phyloP scores from a whole-genome alignment of 495 filamentous ascomycete species.

The Penicillium silybi region DNA sequence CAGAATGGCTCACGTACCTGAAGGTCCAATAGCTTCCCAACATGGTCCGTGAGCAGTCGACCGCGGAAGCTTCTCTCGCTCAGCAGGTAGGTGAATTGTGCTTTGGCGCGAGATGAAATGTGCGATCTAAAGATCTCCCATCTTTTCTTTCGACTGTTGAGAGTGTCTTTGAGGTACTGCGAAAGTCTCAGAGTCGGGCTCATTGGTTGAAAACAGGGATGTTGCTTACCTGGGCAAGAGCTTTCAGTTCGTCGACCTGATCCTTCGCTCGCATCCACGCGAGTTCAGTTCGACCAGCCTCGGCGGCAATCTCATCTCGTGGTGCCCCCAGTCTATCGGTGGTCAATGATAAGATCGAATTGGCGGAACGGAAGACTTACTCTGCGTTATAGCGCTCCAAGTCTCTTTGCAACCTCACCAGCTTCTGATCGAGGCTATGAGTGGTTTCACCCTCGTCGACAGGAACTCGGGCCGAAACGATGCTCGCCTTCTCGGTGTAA shows the following conservation, averaged over 20 bases:
- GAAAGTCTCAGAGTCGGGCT: background rate
- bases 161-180: constrained; percentile 58
- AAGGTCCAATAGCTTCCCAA: constrained; percentile 66
- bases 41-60: constrained; percentile 72
- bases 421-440: constrained; percentile 58
- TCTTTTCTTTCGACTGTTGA: constrained; percentile 65
- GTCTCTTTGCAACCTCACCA: constrained; percentile 55
- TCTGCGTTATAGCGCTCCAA: constrained; percentile 45
- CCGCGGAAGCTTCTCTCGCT: constrained; percentile 87
- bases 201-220: background rate
- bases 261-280: constrained; percentile 40
- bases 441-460: constrained; percentile 67
- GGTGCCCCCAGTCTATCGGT: constrained; percentile 57
- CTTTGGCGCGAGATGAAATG: constrained; percentile 78
- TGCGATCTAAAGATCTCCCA: constrained; percentile 77
- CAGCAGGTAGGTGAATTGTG: constrained; percentile 82
- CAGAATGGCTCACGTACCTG: constrained; percentile 44
- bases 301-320: constrained; percentile 59
- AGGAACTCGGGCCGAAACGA: constrained; percentile 56
- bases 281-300: constrained; percentile 40
- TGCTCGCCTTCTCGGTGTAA: constrained; percentile 54
- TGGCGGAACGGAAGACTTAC: constrained; percentile 30
- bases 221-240: constrained; percentile 48
- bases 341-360: background rate
- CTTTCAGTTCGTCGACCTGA: constrained; percentile 46